Evolutionary conservation across 805 yeast genomes (phyloP), one percentile per base, ranked within the genome.

Genomic region (Diddensiella transvaalensis): DNA sequence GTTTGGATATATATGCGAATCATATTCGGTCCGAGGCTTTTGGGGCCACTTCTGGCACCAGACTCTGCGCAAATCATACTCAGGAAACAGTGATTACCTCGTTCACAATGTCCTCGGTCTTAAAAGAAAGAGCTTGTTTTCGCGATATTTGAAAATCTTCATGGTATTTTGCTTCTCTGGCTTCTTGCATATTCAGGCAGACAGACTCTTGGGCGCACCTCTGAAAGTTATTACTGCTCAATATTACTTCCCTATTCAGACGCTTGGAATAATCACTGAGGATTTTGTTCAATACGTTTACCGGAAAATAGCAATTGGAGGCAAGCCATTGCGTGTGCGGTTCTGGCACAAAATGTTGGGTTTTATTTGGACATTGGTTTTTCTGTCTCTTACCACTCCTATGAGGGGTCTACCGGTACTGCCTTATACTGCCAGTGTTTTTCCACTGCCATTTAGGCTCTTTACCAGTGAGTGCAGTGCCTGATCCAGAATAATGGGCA

Each of bases 1-100:
- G 8, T 35, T 35, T 17, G 38, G 38, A 6, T 17, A 10, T 6
- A 8, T 35, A 8, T 35, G 17, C 8, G 15, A 17, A 13, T 6
- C 18, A 6, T 35, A 35, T 17, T n/a, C 38, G 8, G 8, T 35
- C 17, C 8, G 38, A 35, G 8, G 15, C 8, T 35, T 35, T 17
- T 35, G 38, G 38, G 38, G 38, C 6, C 8, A 6, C 8, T 35
- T 35, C 15, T 35, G 38, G 38, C 38, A 35, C 15, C 38, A 35
- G 38, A 35, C 8, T n/a, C 18, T 35, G 6, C 38, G 38, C 15
- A 10, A n/a, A 17, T 10, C 38, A 35, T 35, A n/a, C 18, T 10
- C 38, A 8, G 38, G 8, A 35, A n/a, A n/a, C 15, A n/a, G 18
- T n/a, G 38, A n/a, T 35, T 35, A 26, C 13, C 18, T 35, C 8